Conservation (phyloP, 257 asterid species). For the Solanum bukasovii region DNA sequence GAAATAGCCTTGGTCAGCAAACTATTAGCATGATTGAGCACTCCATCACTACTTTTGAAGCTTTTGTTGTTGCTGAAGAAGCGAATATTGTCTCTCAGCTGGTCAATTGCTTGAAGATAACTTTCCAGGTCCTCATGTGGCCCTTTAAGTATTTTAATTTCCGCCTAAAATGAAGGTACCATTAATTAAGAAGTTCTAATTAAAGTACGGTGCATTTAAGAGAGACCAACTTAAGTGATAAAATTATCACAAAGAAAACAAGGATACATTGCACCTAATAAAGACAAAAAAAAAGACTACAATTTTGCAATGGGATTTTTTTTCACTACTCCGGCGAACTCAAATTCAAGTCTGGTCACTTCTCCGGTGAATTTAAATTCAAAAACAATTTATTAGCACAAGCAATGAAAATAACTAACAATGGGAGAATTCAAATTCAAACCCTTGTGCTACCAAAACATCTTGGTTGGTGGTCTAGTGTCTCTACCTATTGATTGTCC, state of each 20-base stretch:
- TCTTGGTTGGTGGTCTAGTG: neutral
- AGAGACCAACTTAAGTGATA: neutral
- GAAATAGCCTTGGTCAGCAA: conserved; percentile 90
- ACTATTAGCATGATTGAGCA: conserved; percentile 70
- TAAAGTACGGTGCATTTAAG: neutral
- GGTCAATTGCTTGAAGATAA: conserved; percentile 92
- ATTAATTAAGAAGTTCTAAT: neutral
- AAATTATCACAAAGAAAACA: neutral
- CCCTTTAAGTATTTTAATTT: conserved; percentile 90
- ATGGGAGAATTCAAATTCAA: neutral
- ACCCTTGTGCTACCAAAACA: neutral
- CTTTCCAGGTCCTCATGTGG: conserved; percentile 96
- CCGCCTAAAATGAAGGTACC: conserved; percentile 47
- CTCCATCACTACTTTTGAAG: conserved; percentile 96
- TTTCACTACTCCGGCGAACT: neutral
- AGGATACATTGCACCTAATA: neutral
- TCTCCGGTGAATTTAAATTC: neutral
- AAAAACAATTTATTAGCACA: neutral
- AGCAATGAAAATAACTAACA: neutral
- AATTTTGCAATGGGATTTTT: neutral
- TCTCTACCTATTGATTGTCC: neutral
- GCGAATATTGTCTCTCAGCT: conserved; percentile 63
- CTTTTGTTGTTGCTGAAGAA: conserved; percentile 91
- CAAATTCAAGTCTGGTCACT: neutral
- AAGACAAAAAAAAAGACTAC: neutral